These are phyloP conservation scores for Solanum hybrid DNA, from an alignment of 305 asterid species.

Conservation along the genomic window DNA sequence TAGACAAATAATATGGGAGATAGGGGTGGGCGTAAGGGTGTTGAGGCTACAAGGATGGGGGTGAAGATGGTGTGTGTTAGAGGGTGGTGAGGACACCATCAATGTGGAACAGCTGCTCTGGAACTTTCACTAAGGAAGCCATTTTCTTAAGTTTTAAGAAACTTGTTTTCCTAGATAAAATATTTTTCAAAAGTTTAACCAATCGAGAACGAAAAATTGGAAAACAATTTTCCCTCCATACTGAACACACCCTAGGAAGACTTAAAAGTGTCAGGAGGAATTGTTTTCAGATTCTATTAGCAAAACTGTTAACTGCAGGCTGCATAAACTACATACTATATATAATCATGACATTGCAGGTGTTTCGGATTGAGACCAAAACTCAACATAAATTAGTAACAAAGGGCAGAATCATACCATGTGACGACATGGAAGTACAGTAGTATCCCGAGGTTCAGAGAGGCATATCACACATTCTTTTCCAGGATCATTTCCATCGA, in stretches of 20 bases:
- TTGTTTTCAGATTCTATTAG: background rate
- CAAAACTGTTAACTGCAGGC: background rate
- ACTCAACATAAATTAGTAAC: background rate
- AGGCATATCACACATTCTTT: slow-evolving; percentile 98
- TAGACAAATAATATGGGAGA: background rate
- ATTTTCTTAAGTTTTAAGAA: background rate
- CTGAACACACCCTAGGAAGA: background rate
- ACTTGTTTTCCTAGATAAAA: background rate
- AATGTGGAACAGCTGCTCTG: background rate
- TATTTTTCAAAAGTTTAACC: background rate
- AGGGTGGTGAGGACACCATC: background rate
- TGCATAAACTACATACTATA: background rate
- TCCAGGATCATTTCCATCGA: slow-evolving; percentile 82
- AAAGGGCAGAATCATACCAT: slow-evolving; percentile 46
- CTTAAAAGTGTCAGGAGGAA: background rate
- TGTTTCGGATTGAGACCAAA: background rate
- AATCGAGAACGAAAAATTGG: background rate
- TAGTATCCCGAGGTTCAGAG: slow-evolving; percentile 95
- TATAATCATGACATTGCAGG: background rate
- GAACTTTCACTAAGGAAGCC: background rate
- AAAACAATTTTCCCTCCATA: background rate
- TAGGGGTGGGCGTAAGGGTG: background rate
- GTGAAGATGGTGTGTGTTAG: background rate
- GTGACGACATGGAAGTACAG: slow-evolving; percentile 96
- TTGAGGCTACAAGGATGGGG: background rate